phyloP scores from a whole-genome alignment of 192 early-diverging fungal genomes.

The Backusella westeae region DNA sequence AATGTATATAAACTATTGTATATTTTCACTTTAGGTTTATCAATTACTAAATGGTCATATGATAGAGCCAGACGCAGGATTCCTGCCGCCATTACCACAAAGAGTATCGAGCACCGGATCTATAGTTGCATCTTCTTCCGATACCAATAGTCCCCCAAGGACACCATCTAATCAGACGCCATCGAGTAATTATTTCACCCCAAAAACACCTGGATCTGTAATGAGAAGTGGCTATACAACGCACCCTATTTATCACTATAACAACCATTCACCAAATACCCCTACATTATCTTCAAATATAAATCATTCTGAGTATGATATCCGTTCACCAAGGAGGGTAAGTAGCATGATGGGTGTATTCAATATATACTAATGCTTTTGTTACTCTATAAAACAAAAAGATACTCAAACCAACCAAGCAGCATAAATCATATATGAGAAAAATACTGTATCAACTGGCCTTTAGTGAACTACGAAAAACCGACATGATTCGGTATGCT shows the following conservation, averaged over 20 bases:
- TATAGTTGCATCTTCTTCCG: not conserved
- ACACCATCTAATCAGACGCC: not conserved
- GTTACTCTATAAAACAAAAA: not conserved
- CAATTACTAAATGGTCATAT: not conserved
- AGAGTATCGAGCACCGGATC: not conserved
- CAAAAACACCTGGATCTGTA: not conserved
- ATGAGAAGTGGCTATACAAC: not conserved
- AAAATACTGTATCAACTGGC: not conserved
- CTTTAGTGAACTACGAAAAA: not conserved
- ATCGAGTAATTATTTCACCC: not conserved
- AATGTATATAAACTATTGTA: not conserved
- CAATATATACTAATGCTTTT: not conserved
- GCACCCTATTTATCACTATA: not conserved
- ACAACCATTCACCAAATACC: not conserved
- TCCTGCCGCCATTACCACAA: not conserved
- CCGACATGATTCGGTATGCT: not conserved
- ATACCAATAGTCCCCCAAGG: not conserved
- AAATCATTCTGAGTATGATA: not conserved
- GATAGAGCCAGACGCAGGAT: not conserved
- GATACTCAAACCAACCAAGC: not conserved
- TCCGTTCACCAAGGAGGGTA: not conserved
- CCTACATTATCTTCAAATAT: not conserved
- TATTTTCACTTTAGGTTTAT: not conserved
- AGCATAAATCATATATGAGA: not conserved
- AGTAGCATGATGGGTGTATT: not conserved